A percentile compares a stretch with the other conserved stretches of the same genome.
phyloP scores from a whole-genome alignment of 768 basidiomycete species.

The Dentipellis fragilis region DNA sequence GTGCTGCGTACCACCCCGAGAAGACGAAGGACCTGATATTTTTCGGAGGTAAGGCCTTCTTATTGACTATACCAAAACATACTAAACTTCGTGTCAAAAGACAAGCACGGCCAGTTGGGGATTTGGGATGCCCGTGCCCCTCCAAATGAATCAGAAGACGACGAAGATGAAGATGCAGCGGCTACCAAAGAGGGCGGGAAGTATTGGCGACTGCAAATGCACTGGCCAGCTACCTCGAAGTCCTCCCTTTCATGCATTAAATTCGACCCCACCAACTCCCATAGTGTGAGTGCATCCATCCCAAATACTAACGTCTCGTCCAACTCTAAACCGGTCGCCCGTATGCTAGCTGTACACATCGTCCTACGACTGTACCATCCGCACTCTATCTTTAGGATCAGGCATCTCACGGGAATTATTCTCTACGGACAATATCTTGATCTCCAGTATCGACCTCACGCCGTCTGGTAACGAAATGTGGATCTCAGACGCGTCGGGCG shows the following conservation, averaged over 20 bases:
- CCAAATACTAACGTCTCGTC: background rate
- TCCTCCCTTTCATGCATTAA: constrained; percentile 76
- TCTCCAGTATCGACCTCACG: constrained; percentile 62
- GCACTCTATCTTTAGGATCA: constrained; percentile 61
- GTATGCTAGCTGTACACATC: constrained; percentile 59
- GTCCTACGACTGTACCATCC: constrained; percentile 74
- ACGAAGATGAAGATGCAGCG: constrained; percentile 33
- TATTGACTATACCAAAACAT: background rate
- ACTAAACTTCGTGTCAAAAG: constrained; percentile 23
- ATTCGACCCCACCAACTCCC: constrained; percentile 65
- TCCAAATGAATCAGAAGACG: constrained; percentile 59
- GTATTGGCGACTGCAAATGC: constrained; percentile 71
- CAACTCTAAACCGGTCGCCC: background rate
- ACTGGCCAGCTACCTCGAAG: constrained; percentile 75
- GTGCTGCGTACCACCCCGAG: constrained; percentile 75
- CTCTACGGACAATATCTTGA: constrained; percentile 47
- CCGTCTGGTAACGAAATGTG: constrained; percentile 72
- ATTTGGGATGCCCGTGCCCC: constrained; percentile 81
- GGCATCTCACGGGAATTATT: constrained; percentile 65
- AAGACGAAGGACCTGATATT: constrained; percentile 75
- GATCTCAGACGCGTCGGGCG: constrained; percentile 68
- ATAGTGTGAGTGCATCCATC: constrained; percentile 40
- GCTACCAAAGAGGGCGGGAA: constrained; percentile 53
- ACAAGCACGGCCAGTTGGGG: constrained; percentile 75
- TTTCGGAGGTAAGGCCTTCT: constrained; percentile 52